A percentile compares a stretch with the other conserved stretches of the same genome.
phyloP scores from a whole-genome alignment of 108 stramenopile species.

The Cyclotella baltica region DNA sequence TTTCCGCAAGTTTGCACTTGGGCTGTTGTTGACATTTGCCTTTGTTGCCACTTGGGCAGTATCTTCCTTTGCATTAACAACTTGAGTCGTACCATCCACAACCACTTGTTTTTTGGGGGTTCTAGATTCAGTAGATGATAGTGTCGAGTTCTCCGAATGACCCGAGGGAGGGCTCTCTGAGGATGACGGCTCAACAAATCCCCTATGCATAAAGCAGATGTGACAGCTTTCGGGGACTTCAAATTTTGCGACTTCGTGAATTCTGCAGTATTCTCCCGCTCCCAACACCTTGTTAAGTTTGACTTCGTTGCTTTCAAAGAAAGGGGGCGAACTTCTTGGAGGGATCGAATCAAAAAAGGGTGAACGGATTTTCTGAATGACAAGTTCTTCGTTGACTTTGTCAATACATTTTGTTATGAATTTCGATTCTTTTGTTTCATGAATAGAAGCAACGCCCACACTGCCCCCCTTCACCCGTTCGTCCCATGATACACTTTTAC shows the following conservation, averaged over 20 bases:
- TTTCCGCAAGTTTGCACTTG: too few species aligned
- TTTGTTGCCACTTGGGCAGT: neutral
- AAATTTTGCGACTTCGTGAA: slow-evolving; percentile 58
- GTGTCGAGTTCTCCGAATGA: too few species aligned
- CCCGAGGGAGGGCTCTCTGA: too few species aligned
- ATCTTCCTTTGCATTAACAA: too few species aligned
- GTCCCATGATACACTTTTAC: slow-evolving; percentile 1
- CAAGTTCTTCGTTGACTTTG: slow-evolving; percentile 29
- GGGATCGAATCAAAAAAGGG: slow-evolving; percentile 35
- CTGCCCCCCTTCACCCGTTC: too few species aligned
- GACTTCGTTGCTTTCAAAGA: slow-evolving; percentile 54
- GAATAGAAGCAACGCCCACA: neutral
- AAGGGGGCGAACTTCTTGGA: slow-evolving; percentile 11
- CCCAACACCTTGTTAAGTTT: slow-evolving; percentile 54
- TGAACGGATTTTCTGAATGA: slow-evolving; percentile 33
- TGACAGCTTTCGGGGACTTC: slow-evolving; percentile 45
- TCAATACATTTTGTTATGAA: slow-evolving; percentile 23
- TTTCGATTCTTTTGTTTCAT: slow-evolving; percentile 33
- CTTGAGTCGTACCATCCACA: too few species aligned
- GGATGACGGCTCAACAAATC: slow-evolving; percentile 29
- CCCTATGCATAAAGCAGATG: slow-evolving; percentile 49
- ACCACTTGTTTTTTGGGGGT: neutral
- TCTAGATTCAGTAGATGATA: neutral
- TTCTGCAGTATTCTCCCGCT: slow-evolving; percentile 70
- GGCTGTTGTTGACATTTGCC: too few species aligned